Evolutionary conservation across 2,329 filamentous ascomycete species (phyloP), one percentile per base, ranked within the genome.

Genomic region (Phyllosticta paracitricarpa): DNA sequence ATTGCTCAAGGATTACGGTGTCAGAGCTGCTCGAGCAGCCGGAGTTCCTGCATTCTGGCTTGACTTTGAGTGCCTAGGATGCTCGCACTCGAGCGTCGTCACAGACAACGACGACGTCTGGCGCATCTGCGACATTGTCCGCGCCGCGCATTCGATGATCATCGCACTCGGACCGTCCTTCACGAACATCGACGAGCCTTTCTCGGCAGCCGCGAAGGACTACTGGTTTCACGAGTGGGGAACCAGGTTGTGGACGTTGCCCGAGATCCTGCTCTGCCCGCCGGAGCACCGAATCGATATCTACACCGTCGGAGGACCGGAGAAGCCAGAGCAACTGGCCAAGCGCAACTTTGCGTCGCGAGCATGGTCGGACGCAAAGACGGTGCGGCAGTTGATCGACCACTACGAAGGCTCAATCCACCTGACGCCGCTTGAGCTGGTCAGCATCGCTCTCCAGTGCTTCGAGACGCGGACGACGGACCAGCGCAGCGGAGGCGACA

Each of bases 231-330:
- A 56, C 14, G 52, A 60, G 25, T 60, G 53, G 52, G 52, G 58
- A n/a, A 51, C 30, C 2, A 28, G 52, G 7, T 53, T 60, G 14
- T 56, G 58, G 58, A 60, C 58, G 1, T 33, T 60, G 2, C 58
- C 58, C 4, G 58, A 60, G 35, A 60, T 56, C 17, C n/a, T 60
- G n/a, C 58, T 60, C 22, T 60, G 53, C 53, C 54, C 58, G 22
- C 24, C 30, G 4, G 58, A 60, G 33, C 35, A 55, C 35, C 30
- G 58, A 4, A 48, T 60, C 53, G 19, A 14, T 7, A 19, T 60
- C 7, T 56, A 30, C 22, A 40, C 35, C 33, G 30, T 51, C 8
- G 58, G 58, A 0, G 52, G 14, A 5, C 30, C 35, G 19, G 6
- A 22, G 9, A 17, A 9, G 33, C 57, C 57, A 10, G 33, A 60